Evolutionary conservation across 1,139 yeast genomes (phyloP), one percentile per base, ranked within the genome.

Genomic region (Chernovozyma aurita): DNA sequence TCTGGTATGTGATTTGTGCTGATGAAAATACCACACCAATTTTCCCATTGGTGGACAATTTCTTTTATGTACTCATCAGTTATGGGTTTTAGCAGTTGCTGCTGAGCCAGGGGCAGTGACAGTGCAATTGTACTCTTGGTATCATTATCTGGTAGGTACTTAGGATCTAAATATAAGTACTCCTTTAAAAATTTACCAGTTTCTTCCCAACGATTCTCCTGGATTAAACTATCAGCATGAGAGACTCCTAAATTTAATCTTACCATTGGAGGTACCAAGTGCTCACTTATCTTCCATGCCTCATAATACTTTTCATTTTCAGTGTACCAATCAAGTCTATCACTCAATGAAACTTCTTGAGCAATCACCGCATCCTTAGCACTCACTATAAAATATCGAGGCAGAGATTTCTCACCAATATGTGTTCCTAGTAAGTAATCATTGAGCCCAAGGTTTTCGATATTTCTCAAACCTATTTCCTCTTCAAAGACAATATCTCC

Each of bases 401-500:
- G 63, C 14, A 44, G 48, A 1, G 45, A 41, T 1, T 47, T 47
- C 2, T 39, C 36, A 1, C 62, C 67, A 14, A 70, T 62, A 52
- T 71, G 72, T 34, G 72, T 73, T 0, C 78, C 75, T 33, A 90
- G 58, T 42, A 76, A 79, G 50, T 83, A 85, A 53, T 92, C 97
- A 55, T 90, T 90, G 20, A 85, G 66, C 0, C 95, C 92, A 25
- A 87, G 61, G 18, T 72, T 67, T 29, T 76, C 71, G 33, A 68
- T 75, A 32, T 77, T 75, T 36, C 72, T 74, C 39, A 88, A 61
- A 0, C 85, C 79, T 7, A 92, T 70, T 50, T 84, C 95, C 57
- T 92, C 97, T 28, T 83, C 90, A 41, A 85, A 81, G n/a, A 76
- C 71, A 37, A 86, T 95, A 40, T 78, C 84, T 4, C 94, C 88